Conservation (phyloP, 306 rosid genomes). For the Cicer pinnatifidum region DNA sequence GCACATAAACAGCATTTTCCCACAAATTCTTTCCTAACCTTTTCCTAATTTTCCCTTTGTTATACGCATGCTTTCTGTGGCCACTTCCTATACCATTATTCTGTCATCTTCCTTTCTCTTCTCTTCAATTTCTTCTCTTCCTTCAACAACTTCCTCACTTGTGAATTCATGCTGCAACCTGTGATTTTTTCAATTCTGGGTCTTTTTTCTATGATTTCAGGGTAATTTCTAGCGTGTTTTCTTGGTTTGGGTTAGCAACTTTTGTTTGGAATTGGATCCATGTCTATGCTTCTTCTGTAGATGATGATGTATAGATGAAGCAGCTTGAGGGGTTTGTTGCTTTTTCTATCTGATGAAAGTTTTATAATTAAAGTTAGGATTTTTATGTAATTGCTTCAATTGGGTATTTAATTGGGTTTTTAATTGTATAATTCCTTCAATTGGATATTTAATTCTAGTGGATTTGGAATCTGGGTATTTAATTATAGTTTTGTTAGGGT, state of each 20-base stretch:
- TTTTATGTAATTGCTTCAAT: slow-evolving; percentile 40
- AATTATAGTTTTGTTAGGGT: slow-evolving; percentile 15
- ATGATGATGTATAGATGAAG: background rate
- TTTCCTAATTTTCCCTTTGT: slow-evolving; percentile 56
- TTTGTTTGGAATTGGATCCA: slow-evolving; percentile 58
- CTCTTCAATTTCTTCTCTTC: slow-evolving; percentile 24
- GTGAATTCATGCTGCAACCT: slow-evolving; percentile 39
- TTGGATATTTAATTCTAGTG: slow-evolving; percentile 33
- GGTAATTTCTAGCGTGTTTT: slow-evolving; percentile 32
- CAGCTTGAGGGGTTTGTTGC: slow-evolving; percentile 28
- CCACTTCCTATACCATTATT: slow-evolving; percentile 43
- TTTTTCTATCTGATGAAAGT: slow-evolving; percentile 11
- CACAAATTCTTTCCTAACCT: slow-evolving; percentile 57
- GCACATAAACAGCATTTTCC: slow-evolving; percentile 55
- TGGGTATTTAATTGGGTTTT: background rate
- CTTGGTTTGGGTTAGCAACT: slow-evolving; percentile 50
- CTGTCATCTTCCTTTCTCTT: slow-evolving; percentile 27
- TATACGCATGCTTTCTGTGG: slow-evolving; percentile 51
- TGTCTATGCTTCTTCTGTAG: slow-evolving; percentile 3
- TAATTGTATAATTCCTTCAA: slow-evolving; percentile 33
- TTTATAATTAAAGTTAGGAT: slow-evolving; percentile 29
- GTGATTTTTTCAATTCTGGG: slow-evolving; percentile 44
- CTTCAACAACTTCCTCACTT: slow-evolving; percentile 30
- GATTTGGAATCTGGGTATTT: slow-evolving; percentile 52
- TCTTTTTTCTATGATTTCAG: slow-evolving; percentile 14